Base-by-base conservation (phyloP, 805 yeast genomes). In the Wickerhamomyces kurtzmanii region DNA sequence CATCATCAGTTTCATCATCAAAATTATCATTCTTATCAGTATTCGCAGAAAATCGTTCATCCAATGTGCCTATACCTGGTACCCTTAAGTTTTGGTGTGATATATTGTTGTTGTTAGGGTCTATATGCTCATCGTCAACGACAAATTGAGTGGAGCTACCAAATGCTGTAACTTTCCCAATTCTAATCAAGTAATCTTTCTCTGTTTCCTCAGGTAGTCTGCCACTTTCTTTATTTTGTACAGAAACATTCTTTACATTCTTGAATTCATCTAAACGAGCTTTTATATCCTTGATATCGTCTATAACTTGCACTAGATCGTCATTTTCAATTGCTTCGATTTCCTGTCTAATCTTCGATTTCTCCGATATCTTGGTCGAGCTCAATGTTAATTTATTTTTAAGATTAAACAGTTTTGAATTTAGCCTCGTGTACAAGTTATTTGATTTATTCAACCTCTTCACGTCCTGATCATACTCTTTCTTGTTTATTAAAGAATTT, bases 81-180 rank as follows among this genome's bases (percentile, higher is more conserved):
- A 42, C 13, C 17, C 45, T 39, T 11, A 47, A 24, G 20, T 45
- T 39, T 23, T 43, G 45, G 17, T 39, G 45, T 3, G 46, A 31
- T 4, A 33, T 33, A 1, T 29, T 28, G 6, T 33, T 15, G 13
- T 6, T 23, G 6, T 20, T 26, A 11, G 40, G 34, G 12, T 25
- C 42, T 2, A 19, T 29, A 20, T 29, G 38, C 5, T 34, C 54
- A 11, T 48, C 57, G 3, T 57, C 65, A 4, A 46, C 41, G 9
- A 38, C 63, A 40, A 84, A 80, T 2, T 72, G 76, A 22, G 65
- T 62, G 13, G 71, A 55, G 17, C 71, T 70, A 8, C 96, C 94
- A 59, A 91, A 91, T 1, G 97, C 97, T 0, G 98, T 91, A 31
- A 86, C 72, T 49, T 85, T 76, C 17, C 98, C 98, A 0, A 89